Evolutionary conservation across 192 early-diverging fungal genomes (phyloP).

Genomic region (Podila clonocystis): DNA sequence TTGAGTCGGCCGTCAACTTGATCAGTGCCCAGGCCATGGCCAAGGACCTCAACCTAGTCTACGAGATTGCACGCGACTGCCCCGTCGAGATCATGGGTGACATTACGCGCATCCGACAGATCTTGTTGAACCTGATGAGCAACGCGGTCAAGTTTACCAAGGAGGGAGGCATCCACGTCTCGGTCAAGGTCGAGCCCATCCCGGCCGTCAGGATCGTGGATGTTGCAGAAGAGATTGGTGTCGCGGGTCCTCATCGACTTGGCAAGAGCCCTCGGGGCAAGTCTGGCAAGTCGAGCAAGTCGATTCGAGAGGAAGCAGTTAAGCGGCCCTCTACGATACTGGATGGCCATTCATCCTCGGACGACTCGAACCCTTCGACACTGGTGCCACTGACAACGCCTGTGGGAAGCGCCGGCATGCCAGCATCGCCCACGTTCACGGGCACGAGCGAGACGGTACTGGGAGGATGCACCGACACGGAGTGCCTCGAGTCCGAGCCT

Average conservation of each 20-base stretch:
- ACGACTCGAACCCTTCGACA: constrained; percentile 1
- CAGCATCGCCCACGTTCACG: neutral
- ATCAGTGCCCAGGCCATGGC: constrained; percentile 67
- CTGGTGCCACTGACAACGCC: constrained; percentile 1
- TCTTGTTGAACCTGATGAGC: constrained; percentile 61
- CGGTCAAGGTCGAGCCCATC: constrained; percentile 29
- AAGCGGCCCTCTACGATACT: neutral
- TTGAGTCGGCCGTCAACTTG: constrained; percentile 72
- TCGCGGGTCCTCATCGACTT: no score
- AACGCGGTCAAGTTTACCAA: constrained; percentile 68
- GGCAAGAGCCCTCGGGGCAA: neutral
- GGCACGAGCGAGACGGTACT: neutral
- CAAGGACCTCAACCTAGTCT: constrained; percentile 68
- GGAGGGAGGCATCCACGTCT: constrained; percentile 49
- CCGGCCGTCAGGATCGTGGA: constrained; percentile 26
- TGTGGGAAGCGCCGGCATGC: neutral
- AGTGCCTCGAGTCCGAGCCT: constrained; percentile 11
- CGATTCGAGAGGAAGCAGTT: neutral
- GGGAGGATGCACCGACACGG: neutral
- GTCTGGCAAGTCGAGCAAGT: neutral
- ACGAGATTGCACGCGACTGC: constrained; percentile 61
- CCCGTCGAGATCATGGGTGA: constrained; percentile 58
- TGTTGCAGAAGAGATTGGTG: neutral
- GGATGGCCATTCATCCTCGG: constrained; percentile 11
- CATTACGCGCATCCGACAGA: constrained; percentile 62